A percentile compares a stretch with the other conserved stretches of the same genome.
Evolutionary conservation across 495 filamentous ascomycete genomes (phyloP).

Genomic region (Neurospora pannonica): DNA sequence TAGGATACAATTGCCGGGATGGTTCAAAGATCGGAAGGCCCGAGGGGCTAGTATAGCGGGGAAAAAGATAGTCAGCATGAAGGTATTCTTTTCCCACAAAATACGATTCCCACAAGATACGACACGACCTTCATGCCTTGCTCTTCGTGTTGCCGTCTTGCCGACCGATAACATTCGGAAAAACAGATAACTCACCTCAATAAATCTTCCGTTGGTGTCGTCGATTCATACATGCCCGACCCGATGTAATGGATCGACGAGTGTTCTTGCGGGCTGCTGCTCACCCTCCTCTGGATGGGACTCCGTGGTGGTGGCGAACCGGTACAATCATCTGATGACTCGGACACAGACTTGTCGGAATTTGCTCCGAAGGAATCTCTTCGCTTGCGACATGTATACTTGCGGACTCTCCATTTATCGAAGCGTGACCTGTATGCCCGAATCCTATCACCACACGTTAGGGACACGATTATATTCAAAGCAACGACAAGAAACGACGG

Average conservation of each 20-base stretch:
- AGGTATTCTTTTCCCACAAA: background rate
- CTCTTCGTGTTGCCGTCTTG: background rate
- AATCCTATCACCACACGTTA: constrained; percentile 11
- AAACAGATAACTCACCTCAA: background rate
- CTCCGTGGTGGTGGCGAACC: background rate
- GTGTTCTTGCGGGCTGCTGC: background rate
- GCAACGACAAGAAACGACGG: background rate
- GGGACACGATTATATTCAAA: background rate
- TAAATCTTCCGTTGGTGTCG: background rate
- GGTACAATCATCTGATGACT: constrained; percentile 3
- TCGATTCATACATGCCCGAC: background rate
- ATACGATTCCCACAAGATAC: background rate
- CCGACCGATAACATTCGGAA: background rate
- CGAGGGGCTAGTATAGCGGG: background rate
- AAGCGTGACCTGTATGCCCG: constrained; percentile 38
- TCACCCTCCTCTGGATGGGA: background rate
- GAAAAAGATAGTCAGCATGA: background rate
- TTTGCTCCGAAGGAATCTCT: constrained; percentile 5
- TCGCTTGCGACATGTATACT: constrained; percentile 32
- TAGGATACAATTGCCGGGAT: background rate
- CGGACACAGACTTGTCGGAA: background rate
- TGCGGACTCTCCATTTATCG: constrained; percentile 34
- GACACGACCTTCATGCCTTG: background rate
- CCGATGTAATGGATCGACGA: background rate
- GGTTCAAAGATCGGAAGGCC: background rate